phyloP scores from a whole-genome alignment of 495 filamentous ascomycete genomes.

The Penicillium parvum region DNA sequence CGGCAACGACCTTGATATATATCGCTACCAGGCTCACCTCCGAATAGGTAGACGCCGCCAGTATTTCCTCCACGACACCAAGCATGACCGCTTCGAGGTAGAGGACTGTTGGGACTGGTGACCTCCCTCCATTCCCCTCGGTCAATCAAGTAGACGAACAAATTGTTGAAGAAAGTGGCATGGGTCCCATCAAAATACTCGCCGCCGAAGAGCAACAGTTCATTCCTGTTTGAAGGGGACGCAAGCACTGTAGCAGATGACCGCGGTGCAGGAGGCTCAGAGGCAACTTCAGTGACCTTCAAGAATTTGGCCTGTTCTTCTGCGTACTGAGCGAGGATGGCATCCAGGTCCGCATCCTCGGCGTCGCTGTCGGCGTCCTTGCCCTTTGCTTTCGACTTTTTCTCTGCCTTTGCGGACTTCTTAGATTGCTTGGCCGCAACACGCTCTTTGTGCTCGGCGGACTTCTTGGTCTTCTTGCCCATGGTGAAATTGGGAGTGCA shows the following conservation, averaged over 20 bases:
- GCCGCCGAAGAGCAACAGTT: slow-evolving; percentile 89
- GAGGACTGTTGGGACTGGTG: slow-evolving; percentile 83
- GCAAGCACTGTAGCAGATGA: slow-evolving; percentile 75
- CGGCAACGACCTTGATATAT: too few relatives aligned
- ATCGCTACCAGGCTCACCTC: slow-evolving; percentile 50
- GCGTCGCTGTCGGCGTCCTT: slow-evolving; percentile 68
- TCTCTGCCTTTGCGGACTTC: slow-evolving; percentile 72
- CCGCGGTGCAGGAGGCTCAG: slow-evolving; percentile 72
- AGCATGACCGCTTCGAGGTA: slow-evolving; percentile 87
- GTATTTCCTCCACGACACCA: slow-evolving; percentile 86
- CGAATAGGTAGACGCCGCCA: slow-evolving; percentile 85
- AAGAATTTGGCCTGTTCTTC: slow-evolving; percentile 83
- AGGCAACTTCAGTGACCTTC: slow-evolving; percentile 80
- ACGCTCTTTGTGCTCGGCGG: slow-evolving; percentile 52
- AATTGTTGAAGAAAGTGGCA: slow-evolving; percentile 62
- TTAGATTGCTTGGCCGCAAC: slow-evolving; percentile 51
- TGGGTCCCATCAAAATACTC: slow-evolving; percentile 63
- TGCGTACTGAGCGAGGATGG: slow-evolving; percentile 88
- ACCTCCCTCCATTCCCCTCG: slow-evolving; percentile 82
- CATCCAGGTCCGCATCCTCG: slow-evolving; percentile 92
- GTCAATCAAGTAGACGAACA: slow-evolving; percentile 88
- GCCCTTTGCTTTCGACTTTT: slow-evolving; percentile 59
- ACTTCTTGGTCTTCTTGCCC: slow-evolving; percentile 53
- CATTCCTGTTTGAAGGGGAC: slow-evolving; percentile 78
- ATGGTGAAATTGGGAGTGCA: slow-evolving; percentile 23